phyloP scores from a whole-genome alignment of 768 basidiomycete species.

The Trametes punicea region DNA sequence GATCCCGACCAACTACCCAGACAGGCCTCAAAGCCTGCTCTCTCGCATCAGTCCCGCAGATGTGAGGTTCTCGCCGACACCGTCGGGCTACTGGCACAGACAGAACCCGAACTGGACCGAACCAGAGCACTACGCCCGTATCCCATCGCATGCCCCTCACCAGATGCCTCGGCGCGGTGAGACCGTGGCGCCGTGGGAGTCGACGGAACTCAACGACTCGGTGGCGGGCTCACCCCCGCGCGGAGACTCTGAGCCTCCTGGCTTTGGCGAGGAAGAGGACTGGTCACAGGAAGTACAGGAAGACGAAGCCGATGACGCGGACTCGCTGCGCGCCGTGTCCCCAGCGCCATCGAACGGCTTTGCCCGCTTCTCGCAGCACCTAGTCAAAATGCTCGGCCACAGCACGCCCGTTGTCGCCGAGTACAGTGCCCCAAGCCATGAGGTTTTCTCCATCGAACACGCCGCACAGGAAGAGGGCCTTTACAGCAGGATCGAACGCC shows the following conservation, averaged over 20 bases:
- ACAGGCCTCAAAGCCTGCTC: neutral
- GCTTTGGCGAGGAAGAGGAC: neutral
- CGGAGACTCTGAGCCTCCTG: neutral
- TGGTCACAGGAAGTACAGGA: neutral
- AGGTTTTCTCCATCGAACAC: conserved; percentile 26
- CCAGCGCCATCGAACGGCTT: conserved; percentile 4
- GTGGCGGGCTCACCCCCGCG: neutral
- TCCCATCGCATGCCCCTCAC: neutral
- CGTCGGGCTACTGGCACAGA: conserved; percentile 27
- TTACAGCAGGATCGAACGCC: conserved; percentile 27
- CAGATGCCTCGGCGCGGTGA: conserved; percentile 8
- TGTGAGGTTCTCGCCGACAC: conserved; percentile 18
- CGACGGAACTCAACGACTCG: conserved; percentile 24
- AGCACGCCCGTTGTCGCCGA: conserved; percentile 30
- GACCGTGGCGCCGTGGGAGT: conserved; percentile 23
- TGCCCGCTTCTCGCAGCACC: conserved; percentile 17
- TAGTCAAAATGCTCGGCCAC: conserved; percentile 21
- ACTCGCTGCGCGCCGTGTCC: conserved; percentile 6
- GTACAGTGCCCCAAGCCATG: conserved; percentile 29
- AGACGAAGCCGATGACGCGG: neutral
- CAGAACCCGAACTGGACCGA: conserved; percentile 36
- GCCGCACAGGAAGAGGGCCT: conserved; percentile 30
- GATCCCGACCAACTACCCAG: neutral
- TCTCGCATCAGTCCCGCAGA: neutral
- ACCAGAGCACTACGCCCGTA: conserved; percentile 6